Evolutionary conservation across 2,329 filamentous ascomycete genomes (phyloP).

Genomic region (Zopfia rhizophila): DNA sequence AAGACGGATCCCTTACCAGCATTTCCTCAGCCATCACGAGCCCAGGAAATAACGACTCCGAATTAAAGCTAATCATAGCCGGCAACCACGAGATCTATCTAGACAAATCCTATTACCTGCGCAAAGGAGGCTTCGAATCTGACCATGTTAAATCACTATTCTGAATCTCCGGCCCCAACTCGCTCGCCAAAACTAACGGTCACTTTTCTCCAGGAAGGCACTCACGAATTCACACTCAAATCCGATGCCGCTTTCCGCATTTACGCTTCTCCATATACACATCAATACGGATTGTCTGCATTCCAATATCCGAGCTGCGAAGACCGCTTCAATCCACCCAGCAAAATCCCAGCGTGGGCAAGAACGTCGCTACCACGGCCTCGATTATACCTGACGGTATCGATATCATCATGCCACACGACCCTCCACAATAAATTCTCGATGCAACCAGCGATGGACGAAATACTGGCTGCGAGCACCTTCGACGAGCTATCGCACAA

Average conservation of each 20-base stretch:
- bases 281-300: constrained; percentile 63
- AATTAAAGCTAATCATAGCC: constrained; percentile 69
- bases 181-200: constrained; percentile 57
- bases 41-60: constrained; percentile 59
- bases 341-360: constrained; percentile 28
- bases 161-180: constrained; percentile 49
- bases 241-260: constrained; percentile 61
- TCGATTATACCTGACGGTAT: constrained; percentile 48
- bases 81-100: constrained; percentile 71
- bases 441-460: constrained; percentile 52
- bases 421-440: constrained; percentile 63
- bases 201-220: constrained; percentile 64
- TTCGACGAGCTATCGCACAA: constrained; percentile 60
- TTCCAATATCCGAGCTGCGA: constrained; percentile 62
- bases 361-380: constrained; percentile 26
- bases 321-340: constrained; percentile 62
- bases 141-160: constrained; percentile 19
- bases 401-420: constrained; percentile 71
- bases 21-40: constrained; percentile 58
- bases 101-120: constrained; percentile 52
- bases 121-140: constrained; percentile 40
- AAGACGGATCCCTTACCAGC: constrained; percentile 58
- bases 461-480: constrained; percentile 64
- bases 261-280: constrained; percentile 64
- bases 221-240: constrained; percentile 56